A percentile compares a stretch with the other conserved stretches of the same genome.
Conservation (phyloP, 2,329 filamentous ascomycete species). For the Ambrosiella cleistominuta region DNA sequence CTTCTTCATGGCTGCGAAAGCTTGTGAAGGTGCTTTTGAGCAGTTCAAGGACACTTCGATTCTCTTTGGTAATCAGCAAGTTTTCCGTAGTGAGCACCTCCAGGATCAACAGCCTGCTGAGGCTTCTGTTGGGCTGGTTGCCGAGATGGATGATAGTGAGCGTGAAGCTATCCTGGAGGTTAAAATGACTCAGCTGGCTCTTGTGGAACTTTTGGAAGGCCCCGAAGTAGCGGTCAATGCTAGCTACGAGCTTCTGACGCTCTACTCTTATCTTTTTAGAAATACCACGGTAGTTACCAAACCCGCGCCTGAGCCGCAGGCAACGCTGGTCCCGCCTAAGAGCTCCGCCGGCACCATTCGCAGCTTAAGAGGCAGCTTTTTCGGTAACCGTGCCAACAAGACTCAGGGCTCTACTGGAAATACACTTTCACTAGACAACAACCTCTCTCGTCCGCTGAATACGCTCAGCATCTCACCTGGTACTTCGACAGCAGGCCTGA, state of each 20-base stretch:
- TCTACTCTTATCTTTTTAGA: slow-evolving; percentile 71
- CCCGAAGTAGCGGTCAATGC: slow-evolving; percentile 74
- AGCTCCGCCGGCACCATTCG: slow-evolving; percentile 54
- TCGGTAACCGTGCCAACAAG: slow-evolving; percentile 32
- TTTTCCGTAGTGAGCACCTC: slow-evolving; percentile 48
- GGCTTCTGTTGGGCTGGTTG: slow-evolving; percentile 31
- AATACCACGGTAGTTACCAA: slow-evolving; percentile 1
- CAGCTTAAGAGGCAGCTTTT: slow-evolving; percentile 59
- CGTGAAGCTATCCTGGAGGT: slow-evolving; percentile 81
- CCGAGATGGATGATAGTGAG: slow-evolving; percentile 68
- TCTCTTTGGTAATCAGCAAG: slow-evolving; percentile 45
- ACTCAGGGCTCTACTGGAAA: slow-evolving; percentile 4
- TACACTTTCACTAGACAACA: slow-evolving; percentile 1
- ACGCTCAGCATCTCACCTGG: slow-evolving; percentile 28
- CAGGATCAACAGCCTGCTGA: slow-evolving; percentile 27
- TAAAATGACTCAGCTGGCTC: slow-evolving; percentile 81
- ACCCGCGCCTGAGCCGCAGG: slow-evolving; percentile 4
- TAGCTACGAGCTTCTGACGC: slow-evolving; percentile 63
- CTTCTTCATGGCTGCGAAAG: slow-evolving; percentile 58
- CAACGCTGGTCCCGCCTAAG: slow-evolving; percentile 28
- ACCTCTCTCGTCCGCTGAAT: slow-evolving; percentile 1
- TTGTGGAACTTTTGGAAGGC: slow-evolving; percentile 70
- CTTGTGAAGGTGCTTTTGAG: slow-evolving; percentile 82
- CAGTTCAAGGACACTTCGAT: slow-evolving; percentile 60
- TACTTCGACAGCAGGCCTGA: slow-evolving; percentile 26